Evolutionary conservation across 2,329 filamentous ascomycete species (phyloP).

Genomic region (Penicillium sp.): DNA sequence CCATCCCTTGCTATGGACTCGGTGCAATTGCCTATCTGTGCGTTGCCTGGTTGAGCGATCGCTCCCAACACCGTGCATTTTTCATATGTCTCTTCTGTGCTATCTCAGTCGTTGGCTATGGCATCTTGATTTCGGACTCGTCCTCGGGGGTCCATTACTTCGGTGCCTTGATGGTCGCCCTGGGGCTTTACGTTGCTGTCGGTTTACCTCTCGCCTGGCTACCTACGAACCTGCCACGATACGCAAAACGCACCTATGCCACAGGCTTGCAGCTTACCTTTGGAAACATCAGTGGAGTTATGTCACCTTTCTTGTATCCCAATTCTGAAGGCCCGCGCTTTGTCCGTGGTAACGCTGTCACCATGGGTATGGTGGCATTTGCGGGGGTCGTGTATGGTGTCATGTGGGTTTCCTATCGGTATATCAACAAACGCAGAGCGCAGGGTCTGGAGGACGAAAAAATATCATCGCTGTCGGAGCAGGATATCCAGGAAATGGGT

Average conservation of each 20-base stretch:
- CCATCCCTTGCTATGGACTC: slow-evolving; percentile 72
- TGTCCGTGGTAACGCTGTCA: slow-evolving; percentile 60
- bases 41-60: slow-evolving; percentile 66
- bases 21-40: slow-evolving; percentile 68
- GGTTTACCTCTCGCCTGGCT: slow-evolving; percentile 57
- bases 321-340: slow-evolving; percentile 55
- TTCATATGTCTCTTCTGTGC: slow-evolving; percentile 62
- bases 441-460: slow-evolving; percentile 39
- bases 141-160: slow-evolving; percentile 67
- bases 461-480: slow-evolving; percentile 39
- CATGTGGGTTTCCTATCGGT: slow-evolving; percentile 54
- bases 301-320: slow-evolving; percentile 61
- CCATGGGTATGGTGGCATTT: slow-evolving; percentile 57
- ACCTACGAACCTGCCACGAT: slow-evolving; percentile 68
- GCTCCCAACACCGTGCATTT: slow-evolving; percentile 62
- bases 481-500: slow-evolving; percentile 44
- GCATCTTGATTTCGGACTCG: slow-evolving; percentile 60
- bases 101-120: slow-evolving; percentile 67
- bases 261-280: slow-evolving; percentile 68
- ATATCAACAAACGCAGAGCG: slow-evolving; percentile 46
- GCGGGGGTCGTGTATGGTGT: slow-evolving; percentile 53
- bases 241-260: slow-evolving; percentile 71
- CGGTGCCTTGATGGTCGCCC: slow-evolving; percentile 72
- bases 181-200: slow-evolving; percentile 64
- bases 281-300: slow-evolving; percentile 69